These are phyloP conservation scores for Diversispora epigaea DNA, from an alignment of 192 early-diverging fungal genomes.

Conservation along the genomic window DNA sequence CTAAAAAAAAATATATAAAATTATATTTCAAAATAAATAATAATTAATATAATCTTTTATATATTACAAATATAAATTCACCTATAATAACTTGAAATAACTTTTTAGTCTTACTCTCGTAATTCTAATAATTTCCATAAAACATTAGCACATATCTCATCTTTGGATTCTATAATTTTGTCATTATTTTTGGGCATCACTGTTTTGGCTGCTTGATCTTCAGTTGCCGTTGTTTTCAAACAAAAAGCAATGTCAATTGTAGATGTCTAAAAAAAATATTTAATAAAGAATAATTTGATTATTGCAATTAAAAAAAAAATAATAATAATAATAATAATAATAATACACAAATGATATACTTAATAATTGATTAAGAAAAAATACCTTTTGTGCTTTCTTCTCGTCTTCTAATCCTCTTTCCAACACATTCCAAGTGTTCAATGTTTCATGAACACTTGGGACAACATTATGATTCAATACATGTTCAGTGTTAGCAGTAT, in stretches of 20 bases:
- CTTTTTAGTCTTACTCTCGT: constrained; percentile 36
- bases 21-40: constrained; percentile 32
- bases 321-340: neutral
- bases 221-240: constrained; percentile 36
- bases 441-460: constrained; percentile 37
- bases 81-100: neutral
- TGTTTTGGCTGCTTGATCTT: constrained; percentile 39
- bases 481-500: constrained; percentile 46
- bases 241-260: constrained; percentile 45
- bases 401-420: constrained; percentile 46
- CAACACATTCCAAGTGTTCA: constrained; percentile 46
- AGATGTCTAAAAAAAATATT: constrained; percentile 31
- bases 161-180: constrained; percentile 38
- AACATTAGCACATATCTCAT: constrained; percentile 46
- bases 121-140: constrained; percentile 46
- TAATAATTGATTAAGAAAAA: neutral
- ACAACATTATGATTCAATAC: constrained; percentile 58
- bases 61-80: neutral
- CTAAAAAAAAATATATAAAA: constrained; percentile 41
- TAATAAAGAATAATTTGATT: neutral
- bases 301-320: neutral
- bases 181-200: constrained; percentile 33
- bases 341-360: neutral
- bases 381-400: constrained; percentile 35
- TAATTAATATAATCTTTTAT: constrained; percentile 1